These are phyloP conservation scores for Pichia deserticola DNA, from an alignment of 805 yeast species.

Conservation along the genomic window DNA sequence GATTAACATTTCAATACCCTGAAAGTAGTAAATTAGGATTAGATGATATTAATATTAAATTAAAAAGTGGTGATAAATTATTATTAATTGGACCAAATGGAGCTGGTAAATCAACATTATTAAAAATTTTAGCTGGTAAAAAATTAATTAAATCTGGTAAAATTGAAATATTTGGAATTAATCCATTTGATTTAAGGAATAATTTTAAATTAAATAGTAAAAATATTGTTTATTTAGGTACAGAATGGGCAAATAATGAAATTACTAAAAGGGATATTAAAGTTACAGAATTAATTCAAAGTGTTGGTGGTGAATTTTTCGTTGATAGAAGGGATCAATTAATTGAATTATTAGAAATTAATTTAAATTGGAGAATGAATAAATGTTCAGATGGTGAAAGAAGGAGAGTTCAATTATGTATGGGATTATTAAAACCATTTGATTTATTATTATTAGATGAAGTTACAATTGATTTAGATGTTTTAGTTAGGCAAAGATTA, in stretches of 20 bases:
- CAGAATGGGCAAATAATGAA: slow-evolving; percentile 95
- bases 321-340: slow-evolving; percentile 72
- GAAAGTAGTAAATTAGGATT: slow-evolving; percentile 56
- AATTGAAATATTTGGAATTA: slow-evolving; percentile 69
- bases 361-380: slow-evolving; percentile 87
- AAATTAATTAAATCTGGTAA: slow-evolving; percentile 71
- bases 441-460: slow-evolving; percentile 81
- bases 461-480: slow-evolving; percentile 95
- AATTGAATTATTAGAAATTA: slow-evolving; percentile 74
- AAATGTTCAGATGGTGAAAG: slow-evolving; percentile 91
- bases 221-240: slow-evolving; percentile 69
- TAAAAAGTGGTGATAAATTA: slow-evolving; percentile 69
- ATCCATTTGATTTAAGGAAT: slow-evolving; percentile 54
- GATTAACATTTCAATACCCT: slow-evolving; percentile 65
- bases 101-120: slow-evolving; percentile 90
- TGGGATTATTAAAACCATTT: slow-evolving; percentile 94
- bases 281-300: slow-evolving; percentile 66
- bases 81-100: slow-evolving; percentile 91
- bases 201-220: slow-evolving; percentile 10
- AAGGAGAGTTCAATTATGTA: slow-evolving; percentile 84
- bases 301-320: slow-evolving; percentile 72
- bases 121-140: slow-evolving; percentile 84
- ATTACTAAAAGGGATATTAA: slow-evolving; percentile 88
- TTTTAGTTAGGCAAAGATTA: slow-evolving; percentile 72
- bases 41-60: slow-evolving; percentile 48